Evolutionary conservation across 108 stramenopile genomes (phyloP), one percentile per base, ranked within the genome.

Genomic region (Conticribra guillardii): DNA sequence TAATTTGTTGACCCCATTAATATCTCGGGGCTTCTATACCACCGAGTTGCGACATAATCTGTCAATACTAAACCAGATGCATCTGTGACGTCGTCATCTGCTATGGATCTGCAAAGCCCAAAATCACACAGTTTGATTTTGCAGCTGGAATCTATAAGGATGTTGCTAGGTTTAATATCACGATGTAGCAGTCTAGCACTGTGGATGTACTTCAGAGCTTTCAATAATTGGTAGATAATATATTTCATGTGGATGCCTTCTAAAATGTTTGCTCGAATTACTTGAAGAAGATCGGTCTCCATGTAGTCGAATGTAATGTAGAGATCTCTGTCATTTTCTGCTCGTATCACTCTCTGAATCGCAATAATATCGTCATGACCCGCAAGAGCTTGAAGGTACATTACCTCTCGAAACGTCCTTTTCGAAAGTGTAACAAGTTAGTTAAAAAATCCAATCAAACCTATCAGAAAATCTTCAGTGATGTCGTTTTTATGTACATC

Each of bases 101-200:
- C 33, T 77, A 89, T 69, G 72, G 85, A 58, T 23, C 91, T 37
- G 16, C 91, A 93, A 0, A 89, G 86, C 0, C 94, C 93, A 73
- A 96, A 96, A 63, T 96, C 93, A 9, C 93, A 94, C 14, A 96
- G 64, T 60, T 96, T 96, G 22, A 93, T 11, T 16, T 33, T 8
- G 30, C 81, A 78, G 45, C 18, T 73, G 14, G 65, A 47, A 54
- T 91, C 86, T 1, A 95, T 82, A 18, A 96, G 66, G 26, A 96
- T 88, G 54, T 96, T 96, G 41, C 90, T 87, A 5, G 95, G 95
- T 58, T 96, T 94, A 9, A 95, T 82, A 53, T 95, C 94, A 1
- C 94, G 73, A 31, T 95, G 95, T 33, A 79, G 23, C 28, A 93
- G 64, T 29, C 76, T 82, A 0, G 91, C 87, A 23, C 80, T 76